Evolutionary conservation across 768 basidiomycete genomes (phyloP).

Genomic region (Auricularia sp.): DNA sequence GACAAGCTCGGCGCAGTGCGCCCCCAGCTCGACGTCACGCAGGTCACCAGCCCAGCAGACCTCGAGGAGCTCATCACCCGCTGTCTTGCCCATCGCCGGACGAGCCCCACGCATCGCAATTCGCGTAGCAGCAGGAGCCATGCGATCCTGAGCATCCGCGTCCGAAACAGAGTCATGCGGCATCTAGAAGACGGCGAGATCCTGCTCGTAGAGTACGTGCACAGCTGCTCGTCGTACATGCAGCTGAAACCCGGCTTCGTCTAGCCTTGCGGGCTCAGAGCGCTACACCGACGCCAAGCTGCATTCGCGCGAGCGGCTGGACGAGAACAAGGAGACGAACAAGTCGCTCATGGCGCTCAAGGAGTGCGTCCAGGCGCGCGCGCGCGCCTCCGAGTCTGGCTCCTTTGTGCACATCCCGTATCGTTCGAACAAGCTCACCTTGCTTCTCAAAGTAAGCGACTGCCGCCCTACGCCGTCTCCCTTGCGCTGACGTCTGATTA

Average conservation of each 20-base stretch:
- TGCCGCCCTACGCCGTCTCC: background rate
- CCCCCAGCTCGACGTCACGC: conserved; percentile 19
- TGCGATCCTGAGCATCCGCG: conserved; percentile 24
- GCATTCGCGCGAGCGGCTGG: conserved; percentile 28
- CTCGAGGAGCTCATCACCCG: conserved; percentile 22
- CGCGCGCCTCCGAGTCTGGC: conserved; percentile 26
- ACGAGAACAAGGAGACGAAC: conserved; percentile 27
- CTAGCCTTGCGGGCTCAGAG: conserved; percentile 28
- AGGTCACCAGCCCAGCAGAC: conserved; percentile 21
- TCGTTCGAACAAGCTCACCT: conserved; percentile 26
- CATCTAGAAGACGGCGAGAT: conserved; percentile 27
- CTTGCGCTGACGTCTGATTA: background rate
- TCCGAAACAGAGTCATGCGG: conserved; percentile 25
- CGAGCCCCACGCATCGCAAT: conserved; percentile 23
- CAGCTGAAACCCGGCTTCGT: too few relatives aligned
- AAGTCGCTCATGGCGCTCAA: conserved; percentile 28
- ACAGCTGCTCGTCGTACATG: too few relatives aligned
- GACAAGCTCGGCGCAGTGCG: conserved; percentile 23
- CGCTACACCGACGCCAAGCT: conserved; percentile 28
- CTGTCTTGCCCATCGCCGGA: conserved; percentile 21
- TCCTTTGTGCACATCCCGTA: conserved; percentile 30
- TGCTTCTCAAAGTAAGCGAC: conserved; percentile 24
- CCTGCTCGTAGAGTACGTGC: conserved; percentile 27
- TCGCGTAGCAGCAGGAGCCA: conserved; percentile 26
- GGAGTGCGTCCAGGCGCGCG: conserved; percentile 29